These are phyloP conservation scores for Scopulariopsis brevicaulis DNA, from an alignment of 2,329 filamentous ascomycete genomes.

Conservation along the genomic window DNA sequence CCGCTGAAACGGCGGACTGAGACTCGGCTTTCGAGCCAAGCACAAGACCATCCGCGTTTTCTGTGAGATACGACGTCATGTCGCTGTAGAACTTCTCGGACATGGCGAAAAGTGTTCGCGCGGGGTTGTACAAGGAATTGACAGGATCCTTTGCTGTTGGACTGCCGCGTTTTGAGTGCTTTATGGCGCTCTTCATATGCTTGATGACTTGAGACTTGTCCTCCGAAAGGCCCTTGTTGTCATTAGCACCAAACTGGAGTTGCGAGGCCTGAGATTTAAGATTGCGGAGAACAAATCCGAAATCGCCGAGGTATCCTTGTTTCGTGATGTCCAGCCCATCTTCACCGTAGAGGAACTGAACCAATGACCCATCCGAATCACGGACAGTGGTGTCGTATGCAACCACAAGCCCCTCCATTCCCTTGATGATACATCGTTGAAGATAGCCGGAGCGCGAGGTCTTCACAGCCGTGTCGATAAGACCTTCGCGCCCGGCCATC, in stretches of 20 bases:
- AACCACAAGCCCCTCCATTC: constrained; percentile 89
- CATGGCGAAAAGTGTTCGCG: constrained; percentile 70
- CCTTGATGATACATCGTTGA: constrained; percentile 95
- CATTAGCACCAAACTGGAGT: constrained; percentile 51
- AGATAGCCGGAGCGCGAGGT: constrained; percentile 94
- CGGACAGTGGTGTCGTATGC: constrained; percentile 91
- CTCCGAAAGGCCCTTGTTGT: constrained; percentile 31
- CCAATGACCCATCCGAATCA: constrained; percentile 82
- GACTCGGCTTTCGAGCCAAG: constrained; percentile 26
- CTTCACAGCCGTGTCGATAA: constrained; percentile 98
- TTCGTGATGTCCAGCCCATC: constrained; percentile 92
- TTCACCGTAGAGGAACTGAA: constrained; percentile 95
- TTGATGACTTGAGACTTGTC: constrained; percentile 54
- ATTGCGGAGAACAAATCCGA: constrained; percentile 83
- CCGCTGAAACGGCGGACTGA: constrained; percentile 10
- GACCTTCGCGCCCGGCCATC: constrained; percentile 95
- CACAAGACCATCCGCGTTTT: constrained; percentile 55
- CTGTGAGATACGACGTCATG: constrained; percentile 67
- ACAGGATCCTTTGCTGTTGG: constrained; percentile 61
- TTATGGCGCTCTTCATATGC: constrained; percentile 73
- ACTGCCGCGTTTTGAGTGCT: constrained; percentile 47
- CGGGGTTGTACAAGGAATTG: constrained; percentile 60
- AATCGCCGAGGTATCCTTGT: constrained; percentile 82
- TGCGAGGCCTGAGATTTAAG: constrained; percentile 68
- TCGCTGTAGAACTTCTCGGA: constrained; percentile 75